phyloP scores from a whole-genome alignment of 805 yeast species.

The Citeromyces matritensis region DNA sequence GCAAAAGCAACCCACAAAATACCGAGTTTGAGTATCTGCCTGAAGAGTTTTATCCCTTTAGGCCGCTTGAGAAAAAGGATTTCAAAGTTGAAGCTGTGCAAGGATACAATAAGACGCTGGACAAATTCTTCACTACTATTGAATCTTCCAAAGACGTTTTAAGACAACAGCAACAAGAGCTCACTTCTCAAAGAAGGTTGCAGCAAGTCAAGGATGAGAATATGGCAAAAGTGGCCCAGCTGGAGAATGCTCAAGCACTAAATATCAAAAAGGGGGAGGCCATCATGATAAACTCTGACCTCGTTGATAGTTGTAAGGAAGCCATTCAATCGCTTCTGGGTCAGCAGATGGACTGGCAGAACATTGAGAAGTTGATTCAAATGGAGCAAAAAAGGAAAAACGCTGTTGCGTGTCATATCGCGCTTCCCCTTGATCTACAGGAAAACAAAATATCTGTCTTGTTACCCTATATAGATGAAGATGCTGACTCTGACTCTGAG shows the following conservation, averaged over 20 bases:
- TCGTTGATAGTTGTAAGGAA: constrained; percentile 55
- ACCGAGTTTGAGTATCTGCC: constrained; percentile 22
- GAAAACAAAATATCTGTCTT: constrained; percentile 49
- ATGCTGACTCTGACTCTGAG: constrained; percentile 18
- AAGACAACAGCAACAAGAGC: constrained; percentile 61
- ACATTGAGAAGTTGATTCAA: constrained; percentile 61
- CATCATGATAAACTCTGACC: constrained; percentile 51
- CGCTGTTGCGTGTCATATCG: constrained; percentile 43
- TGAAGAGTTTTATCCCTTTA: constrained; percentile 42
- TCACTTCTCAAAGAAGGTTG: constrained; percentile 59
- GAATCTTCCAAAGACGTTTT: constrained; percentile 71
- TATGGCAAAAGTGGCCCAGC: constrained; percentile 47
- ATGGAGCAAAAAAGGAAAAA: constrained; percentile 58
- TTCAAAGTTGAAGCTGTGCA: constrained; percentile 25
- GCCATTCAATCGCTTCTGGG: constrained; percentile 55
- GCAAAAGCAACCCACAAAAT: constrained; percentile 40
- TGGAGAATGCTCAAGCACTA: constrained; percentile 44
- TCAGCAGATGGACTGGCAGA: constrained; percentile 90
- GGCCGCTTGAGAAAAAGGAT: constrained; percentile 19
- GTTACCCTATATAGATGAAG: constrained; percentile 31
- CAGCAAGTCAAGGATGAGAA: constrained; percentile 67
- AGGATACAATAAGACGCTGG: constrained; percentile 75
- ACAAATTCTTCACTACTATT: constrained; percentile 68
- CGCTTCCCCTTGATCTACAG: constrained; percentile 52
- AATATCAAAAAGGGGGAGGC: constrained; percentile 61